Conservation (phyloP, 192 early-diverging fungal genomes). For the Backusella morwellensis region DNA sequence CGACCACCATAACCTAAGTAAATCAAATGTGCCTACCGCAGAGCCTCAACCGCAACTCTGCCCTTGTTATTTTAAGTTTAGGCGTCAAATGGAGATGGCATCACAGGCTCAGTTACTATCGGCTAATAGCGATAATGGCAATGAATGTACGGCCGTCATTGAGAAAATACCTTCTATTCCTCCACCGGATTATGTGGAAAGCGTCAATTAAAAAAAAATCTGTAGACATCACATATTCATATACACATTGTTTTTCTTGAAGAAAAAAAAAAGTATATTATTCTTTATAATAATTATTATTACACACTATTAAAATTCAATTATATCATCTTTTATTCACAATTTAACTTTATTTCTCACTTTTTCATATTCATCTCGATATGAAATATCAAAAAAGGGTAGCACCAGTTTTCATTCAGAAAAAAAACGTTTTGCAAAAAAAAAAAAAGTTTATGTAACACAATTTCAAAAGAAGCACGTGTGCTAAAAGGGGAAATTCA, state of each 20-base stretch:
- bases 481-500: constrained; percentile 5
- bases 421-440: not conserved
- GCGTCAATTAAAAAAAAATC: not conserved
- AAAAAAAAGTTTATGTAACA: not conserved
- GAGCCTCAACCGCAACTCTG: constrained; percentile 4
- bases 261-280: too few species aligned
- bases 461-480: not conserved
- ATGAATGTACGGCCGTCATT: constrained; percentile 4
- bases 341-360: not conserved
- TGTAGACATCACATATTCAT: not conserved
- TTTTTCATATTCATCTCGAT: not conserved
- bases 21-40: not conserved
- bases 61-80: constrained; percentile 24
- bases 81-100: constrained; percentile 23
- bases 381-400: not conserved
- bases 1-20: not conserved
- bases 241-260: not conserved
- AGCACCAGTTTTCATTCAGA: not conserved
- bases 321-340: not conserved
- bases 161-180: constrained; percentile 24
- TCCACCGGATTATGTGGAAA: constrained; percentile 29
- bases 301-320: not conserved
- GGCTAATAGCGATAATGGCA: not conserved
- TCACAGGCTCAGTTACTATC: constrained; percentile 6
- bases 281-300: not conserved